phyloP scores from a whole-genome alignment of 2,329 filamentous ascomycete genomes.

The Hymenoscyphus repandus region DNA sequence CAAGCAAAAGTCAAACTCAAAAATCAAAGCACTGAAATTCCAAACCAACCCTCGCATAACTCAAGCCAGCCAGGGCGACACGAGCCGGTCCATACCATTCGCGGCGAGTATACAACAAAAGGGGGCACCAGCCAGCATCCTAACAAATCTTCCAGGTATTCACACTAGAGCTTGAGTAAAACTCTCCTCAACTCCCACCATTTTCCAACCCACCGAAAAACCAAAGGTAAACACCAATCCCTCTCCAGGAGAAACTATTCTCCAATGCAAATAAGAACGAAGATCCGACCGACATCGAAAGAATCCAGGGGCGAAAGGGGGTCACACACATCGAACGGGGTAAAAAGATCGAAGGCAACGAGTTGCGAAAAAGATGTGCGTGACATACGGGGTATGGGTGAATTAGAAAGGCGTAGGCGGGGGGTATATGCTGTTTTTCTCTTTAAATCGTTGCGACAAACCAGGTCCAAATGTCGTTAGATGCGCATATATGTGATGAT shows the following conservation, averaged over 20 bases:
- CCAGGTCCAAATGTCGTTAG: neutral
- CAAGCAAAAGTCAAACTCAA: no score
- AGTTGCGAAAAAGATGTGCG: neutral
- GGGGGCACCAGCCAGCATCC: no score
- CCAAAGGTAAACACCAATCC: neutral
- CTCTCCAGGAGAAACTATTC: neutral
- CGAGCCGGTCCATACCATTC: no score
- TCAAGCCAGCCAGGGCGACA: no score
- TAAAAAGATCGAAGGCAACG: neutral
- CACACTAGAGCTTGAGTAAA: no score
- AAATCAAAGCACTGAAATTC: no score
- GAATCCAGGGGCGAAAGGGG: neutral
- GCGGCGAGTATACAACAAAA: no score
- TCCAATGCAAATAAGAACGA: neutral
- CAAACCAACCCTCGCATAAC: no score
- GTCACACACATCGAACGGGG: neutral
- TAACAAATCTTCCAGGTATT: no score
- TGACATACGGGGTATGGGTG: constrained; percentile 22
- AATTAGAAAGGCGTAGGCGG: constrained; percentile 10
- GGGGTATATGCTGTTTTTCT: neutral
- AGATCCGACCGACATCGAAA: neutral
- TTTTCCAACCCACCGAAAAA: no score
- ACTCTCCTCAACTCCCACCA: no score
- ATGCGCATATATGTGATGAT: neutral
- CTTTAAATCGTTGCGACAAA: neutral